A percentile compares a stretch with the other conserved stretches of the same genome.
These are phyloP conservation scores for Blepharisma undulans DNA, from an alignment of 169 alveolate species.

Conservation along the genomic window DNA sequence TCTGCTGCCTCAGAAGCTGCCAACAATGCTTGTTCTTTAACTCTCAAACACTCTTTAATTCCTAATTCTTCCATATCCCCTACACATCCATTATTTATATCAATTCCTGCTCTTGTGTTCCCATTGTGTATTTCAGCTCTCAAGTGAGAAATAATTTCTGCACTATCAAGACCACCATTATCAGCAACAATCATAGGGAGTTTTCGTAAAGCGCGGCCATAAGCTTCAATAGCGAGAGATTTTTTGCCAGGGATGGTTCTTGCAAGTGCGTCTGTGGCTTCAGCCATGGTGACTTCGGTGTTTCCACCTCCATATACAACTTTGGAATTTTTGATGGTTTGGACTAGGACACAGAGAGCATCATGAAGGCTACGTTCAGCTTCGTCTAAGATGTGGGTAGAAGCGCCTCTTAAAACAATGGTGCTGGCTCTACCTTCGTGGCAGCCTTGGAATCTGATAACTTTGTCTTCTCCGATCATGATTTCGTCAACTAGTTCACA, in stretches of 20 bases:
- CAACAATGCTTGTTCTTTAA: slow-evolving; percentile 95
- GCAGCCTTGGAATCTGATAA: slow-evolving; percentile 96
- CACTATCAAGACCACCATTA: slow-evolving; percentile 97
- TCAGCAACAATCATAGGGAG: slow-evolving; percentile 97
- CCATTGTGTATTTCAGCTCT: slow-evolving; percentile 78
- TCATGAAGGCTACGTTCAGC: slow-evolving; percentile 99
- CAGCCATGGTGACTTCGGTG: slow-evolving; percentile 97
- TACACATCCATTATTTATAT: slow-evolving; percentile 91
- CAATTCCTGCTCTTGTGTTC: slow-evolving; percentile 55
- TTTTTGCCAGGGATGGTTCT: slow-evolving; percentile 94
- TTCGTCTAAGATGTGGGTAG: slow-evolving; percentile 98
- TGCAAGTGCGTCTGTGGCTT: slow-evolving; percentile 94
- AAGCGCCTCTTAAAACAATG: slow-evolving; percentile 98
- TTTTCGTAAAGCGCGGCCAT: slow-evolving; percentile 95
- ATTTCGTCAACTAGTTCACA: slow-evolving; percentile 94
- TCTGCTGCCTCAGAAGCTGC: slow-evolving; percentile 99
- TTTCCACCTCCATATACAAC: slow-evolving; percentile 99
- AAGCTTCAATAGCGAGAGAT: slow-evolving; percentile 97
- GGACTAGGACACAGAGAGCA: slow-evolving; percentile 97
- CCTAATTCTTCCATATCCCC: slow-evolving; percentile 95
- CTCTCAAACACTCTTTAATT: slow-evolving; percentile 95
- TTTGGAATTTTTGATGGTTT: slow-evolving; percentile 90
- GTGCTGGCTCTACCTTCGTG: slow-evolving; percentile 95
- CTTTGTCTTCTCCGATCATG: slow-evolving; percentile 98
- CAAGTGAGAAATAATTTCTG: slow-evolving; percentile 96